These are phyloP conservation scores for Polygonum aviculare DNA, from an alignment of 148 eudicot species.

Conservation along the genomic window DNA sequence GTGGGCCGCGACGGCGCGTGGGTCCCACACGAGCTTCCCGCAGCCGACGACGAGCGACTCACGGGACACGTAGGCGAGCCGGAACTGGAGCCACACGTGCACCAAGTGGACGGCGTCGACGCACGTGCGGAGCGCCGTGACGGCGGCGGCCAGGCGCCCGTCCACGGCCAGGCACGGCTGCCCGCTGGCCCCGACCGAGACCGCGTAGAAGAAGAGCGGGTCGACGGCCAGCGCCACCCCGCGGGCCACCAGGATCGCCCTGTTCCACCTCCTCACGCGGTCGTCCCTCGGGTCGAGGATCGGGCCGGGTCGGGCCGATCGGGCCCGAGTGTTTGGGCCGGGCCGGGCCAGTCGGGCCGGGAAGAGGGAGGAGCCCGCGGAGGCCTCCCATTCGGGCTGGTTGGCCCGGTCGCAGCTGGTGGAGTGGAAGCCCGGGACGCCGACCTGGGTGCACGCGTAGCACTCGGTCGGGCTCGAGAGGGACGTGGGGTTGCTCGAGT, in stretches of 20 bases:
- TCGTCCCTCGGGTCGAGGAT: slow-evolving; percentile 72
- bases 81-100: slow-evolving; percentile 87
- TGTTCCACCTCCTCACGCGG: slow-evolving; percentile 60
- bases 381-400: slow-evolving; percentile 81
- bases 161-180: slow-evolving; percentile 74
- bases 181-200: slow-evolving; percentile 60
- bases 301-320: slow-evolving; percentile 12
- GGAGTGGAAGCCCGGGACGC: slow-evolving; percentile 85
- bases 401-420: slow-evolving; percentile 76
- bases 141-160: slow-evolving; percentile 48
- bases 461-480: slow-evolving; percentile 41
- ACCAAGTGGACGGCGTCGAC: slow-evolving; percentile 60
- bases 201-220: slow-evolving; percentile 80
- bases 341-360: slow-evolving; percentile 37
- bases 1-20: slow-evolving; percentile 60
- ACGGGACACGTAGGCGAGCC: slow-evolving; percentile 83
- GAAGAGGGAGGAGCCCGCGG: slow-evolving; percentile 71
- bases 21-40: slow-evolving; percentile 96
- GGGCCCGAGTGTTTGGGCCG: not conserved
- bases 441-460: slow-evolving; percentile 86
- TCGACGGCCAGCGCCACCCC: slow-evolving; percentile 74
- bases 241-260: slow-evolving; percentile 63
- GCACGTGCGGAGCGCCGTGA: slow-evolving; percentile 53
- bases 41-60: slow-evolving; percentile 94
- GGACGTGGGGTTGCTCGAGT: slow-evolving; percentile 10